A percentile compares a stretch with the other conserved stretches of the same genome.
phyloP scores from a whole-genome alignment of 2,329 filamentous ascomycete species.

The Diaporthe amygdali region DNA sequence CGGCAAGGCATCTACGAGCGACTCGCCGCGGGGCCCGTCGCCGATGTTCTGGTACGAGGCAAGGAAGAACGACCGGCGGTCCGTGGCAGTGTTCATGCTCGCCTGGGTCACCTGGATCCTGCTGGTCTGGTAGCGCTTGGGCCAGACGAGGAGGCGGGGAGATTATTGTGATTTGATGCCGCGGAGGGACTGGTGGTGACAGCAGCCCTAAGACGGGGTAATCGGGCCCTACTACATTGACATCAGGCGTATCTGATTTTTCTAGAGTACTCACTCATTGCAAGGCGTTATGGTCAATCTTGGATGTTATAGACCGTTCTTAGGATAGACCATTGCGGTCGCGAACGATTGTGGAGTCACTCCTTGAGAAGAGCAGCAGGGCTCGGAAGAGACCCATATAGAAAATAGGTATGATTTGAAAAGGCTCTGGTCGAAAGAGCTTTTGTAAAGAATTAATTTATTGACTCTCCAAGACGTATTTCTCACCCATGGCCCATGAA shows the following conservation, averaged over 20 bases:
- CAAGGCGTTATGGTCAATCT: constrained; percentile 19
- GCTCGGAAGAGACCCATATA: background rate
- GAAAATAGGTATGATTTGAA: background rate
- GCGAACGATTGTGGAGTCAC: background rate
- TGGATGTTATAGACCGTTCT: constrained; percentile 3
- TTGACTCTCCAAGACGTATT: background rate
- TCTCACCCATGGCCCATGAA: background rate
- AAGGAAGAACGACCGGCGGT: constrained; percentile 16
- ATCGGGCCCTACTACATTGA: background rate
- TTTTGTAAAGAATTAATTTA: background rate
- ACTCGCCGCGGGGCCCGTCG: constrained; percentile 12
- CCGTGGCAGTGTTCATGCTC: constrained; percentile 21
- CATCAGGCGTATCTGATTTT: background rate
- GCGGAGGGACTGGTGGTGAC: constrained; percentile 20
- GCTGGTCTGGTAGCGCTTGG: constrained; percentile 25
- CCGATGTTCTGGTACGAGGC: constrained; percentile 24
- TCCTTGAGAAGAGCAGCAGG: background rate
- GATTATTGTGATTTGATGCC: constrained; percentile 26
- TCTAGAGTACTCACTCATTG: constrained; percentile 14
- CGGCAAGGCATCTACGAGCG: constrained; percentile 41
- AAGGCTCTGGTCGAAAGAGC: background rate
- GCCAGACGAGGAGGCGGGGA: constrained; percentile 21
- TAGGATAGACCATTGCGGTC: background rate
- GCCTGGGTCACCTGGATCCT: constrained; percentile 26
- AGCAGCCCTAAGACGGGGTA: background rate